Conservation (phyloP, 148 eudicot genomes). For the Rhododendron kiyosumense region DNA sequence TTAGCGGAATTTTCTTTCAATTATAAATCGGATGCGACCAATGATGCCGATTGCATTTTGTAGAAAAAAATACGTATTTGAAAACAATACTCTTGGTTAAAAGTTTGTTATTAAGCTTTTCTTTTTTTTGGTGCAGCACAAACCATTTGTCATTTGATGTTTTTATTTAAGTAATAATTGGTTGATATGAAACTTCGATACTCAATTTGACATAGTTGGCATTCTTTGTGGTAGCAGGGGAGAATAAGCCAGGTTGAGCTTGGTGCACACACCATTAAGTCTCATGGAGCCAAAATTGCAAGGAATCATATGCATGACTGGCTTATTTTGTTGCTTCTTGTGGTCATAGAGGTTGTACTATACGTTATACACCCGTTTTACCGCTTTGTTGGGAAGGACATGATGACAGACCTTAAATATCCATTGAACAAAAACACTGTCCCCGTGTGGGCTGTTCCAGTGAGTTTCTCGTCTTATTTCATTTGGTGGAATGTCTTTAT, state of each 20-base stretch:
- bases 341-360: slow-evolving; percentile 32
- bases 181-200: neutral
- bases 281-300: slow-evolving; percentile 59
- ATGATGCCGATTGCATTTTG: neutral
- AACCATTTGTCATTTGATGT: neutral
- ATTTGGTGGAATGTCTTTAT: neutral
- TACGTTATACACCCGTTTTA: slow-evolving; percentile 58
- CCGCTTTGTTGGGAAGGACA: slow-evolving; percentile 72
- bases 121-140: neutral
- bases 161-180: neutral
- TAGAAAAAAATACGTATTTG: neutral
- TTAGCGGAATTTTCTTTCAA: neutral
- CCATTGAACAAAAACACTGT: slow-evolving; percentile 63
- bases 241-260: slow-evolving; percentile 32
- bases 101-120: neutral
- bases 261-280: slow-evolving; percentile 47
- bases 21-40: neutral
- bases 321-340: slow-evolving; percentile 55
- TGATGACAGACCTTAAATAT: slow-evolving; percentile 76
- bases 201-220: neutral
- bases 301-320: slow-evolving; percentile 74
- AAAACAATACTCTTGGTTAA: neutral
- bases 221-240: slow-evolving; percentile 5
- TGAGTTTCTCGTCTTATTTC: slow-evolving; percentile 20
- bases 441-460: slow-evolving; percentile 84